phyloP scores from a whole-genome alignment of 2,329 filamentous ascomycete genomes.

The Aspergillus ochraceus region DNA sequence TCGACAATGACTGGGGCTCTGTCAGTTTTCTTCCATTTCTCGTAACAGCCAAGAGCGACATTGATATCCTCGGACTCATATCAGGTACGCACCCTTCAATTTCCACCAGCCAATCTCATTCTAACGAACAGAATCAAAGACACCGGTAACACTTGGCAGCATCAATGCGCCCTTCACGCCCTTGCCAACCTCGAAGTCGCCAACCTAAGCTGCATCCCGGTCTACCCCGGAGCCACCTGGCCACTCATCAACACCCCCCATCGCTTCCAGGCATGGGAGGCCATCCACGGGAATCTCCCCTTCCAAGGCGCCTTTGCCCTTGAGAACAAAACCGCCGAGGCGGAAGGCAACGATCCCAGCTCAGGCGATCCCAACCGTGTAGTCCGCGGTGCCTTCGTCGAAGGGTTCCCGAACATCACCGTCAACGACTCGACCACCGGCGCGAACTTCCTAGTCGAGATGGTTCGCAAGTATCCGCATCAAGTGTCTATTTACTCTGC shows the following conservation, averaged over 20 bases:
- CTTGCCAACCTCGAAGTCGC: slow-evolving; percentile 50
- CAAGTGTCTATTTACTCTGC: slow-evolving; percentile 52
- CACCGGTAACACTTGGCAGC: slow-evolving; percentile 50
- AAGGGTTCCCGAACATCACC: slow-evolving; percentile 50
- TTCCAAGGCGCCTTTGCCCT: slow-evolving; percentile 50
- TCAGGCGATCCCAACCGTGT: slow-evolving; percentile 47
- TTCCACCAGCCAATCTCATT: background rate
- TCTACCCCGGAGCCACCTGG: slow-evolving; percentile 48
- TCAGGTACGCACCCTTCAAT: slow-evolving; percentile 18
- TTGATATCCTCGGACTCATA: slow-evolving; percentile 46
- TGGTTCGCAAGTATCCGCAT: slow-evolving; percentile 51
- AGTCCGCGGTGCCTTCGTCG: slow-evolving; percentile 42
- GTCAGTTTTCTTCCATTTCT: slow-evolving; percentile 47
- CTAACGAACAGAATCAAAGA: slow-evolving; percentile 19
- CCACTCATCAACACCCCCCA: slow-evolving; percentile 49
- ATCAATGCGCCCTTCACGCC: slow-evolving; percentile 48
- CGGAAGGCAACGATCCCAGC: slow-evolving; percentile 46
- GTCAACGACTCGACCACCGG: slow-evolving; percentile 38
- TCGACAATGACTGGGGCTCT: slow-evolving; percentile 51
- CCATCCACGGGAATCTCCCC: slow-evolving; percentile 45
- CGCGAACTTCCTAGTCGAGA: slow-evolving; percentile 50
- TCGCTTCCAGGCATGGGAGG: slow-evolving; percentile 47
- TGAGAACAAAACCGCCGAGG: slow-evolving; percentile 46
- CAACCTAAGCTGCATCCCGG: slow-evolving; percentile 50
- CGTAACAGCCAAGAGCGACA: slow-evolving; percentile 45